Evolutionary conservation across 352 stramenopile species (phyloP).

Genomic region (Achlya hypogyna): DNA sequence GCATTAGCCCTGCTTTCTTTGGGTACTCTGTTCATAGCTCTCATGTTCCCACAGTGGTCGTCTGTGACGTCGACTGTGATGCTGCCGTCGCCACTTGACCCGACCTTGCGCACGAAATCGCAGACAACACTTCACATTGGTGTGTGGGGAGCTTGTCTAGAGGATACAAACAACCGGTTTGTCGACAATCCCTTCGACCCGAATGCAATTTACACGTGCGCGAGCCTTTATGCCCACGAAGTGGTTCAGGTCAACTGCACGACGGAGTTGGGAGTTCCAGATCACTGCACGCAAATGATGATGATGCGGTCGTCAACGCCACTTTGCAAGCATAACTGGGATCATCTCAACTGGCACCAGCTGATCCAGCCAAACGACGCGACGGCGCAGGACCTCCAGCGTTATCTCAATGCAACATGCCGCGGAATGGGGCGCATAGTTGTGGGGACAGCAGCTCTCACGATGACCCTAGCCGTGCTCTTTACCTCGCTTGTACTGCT

Average conservation of each 20-base stretch:
- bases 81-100: neutral
- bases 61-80: neutral
- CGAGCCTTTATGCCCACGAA: neutral
- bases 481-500: constrained; percentile 1
- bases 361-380: neutral
- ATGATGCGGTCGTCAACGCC: neutral
- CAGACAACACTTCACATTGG: constrained; percentile 5
- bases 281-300: neutral
- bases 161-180: neutral
- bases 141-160: neutral
- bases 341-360: neutral
- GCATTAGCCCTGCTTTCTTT: neutral
- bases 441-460: neutral
- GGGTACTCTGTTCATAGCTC: neutral
- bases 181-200: neutral
- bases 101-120: neutral
- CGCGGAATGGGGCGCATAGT: neutral
- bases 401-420: neutral
- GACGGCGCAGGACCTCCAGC: neutral
- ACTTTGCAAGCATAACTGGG: constrained; percentile 2
- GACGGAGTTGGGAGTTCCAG: no score
- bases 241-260: constrained; percentile 16
- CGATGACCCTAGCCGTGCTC: neutral
- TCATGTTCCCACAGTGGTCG: constrained; percentile 4
- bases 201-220: constrained; percentile 16